These are phyloP conservation scores for Ceratobasidium sp. DNA, from an alignment of 1,284 basidiomycete genomes.

Conservation along the genomic window DNA sequence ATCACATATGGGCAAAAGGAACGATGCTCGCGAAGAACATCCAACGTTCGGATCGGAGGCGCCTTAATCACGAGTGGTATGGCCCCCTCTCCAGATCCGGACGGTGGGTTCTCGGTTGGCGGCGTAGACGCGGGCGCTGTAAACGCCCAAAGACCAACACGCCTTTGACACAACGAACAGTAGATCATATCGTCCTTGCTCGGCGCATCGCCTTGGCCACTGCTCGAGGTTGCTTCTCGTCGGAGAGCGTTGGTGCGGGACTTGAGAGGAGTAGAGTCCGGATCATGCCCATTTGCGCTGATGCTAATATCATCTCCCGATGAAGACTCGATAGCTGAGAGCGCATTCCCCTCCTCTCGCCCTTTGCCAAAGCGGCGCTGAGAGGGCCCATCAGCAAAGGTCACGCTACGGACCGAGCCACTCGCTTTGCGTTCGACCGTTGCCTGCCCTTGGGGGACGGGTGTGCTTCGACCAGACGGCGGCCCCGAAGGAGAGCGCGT, in stretches of 20 bases:
- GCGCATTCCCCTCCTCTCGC: constrained; percentile 25
- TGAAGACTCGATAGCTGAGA: constrained; percentile 43
- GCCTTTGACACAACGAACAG: constrained; percentile 77
- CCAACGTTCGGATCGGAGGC: constrained; percentile 42
- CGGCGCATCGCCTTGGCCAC: constrained; percentile 26
- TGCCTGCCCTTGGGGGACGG: constrained; percentile 27
- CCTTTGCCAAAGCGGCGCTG: constrained; percentile 42
- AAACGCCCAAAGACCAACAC: constrained; percentile 82
- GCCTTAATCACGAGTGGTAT: neutral
- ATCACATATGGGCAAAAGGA: constrained; percentile 84
- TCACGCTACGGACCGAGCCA: constrained; percentile 40
- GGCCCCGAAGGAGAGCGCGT: constrained; percentile 31
- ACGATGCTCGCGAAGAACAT: constrained; percentile 80
- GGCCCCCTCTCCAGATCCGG: constrained; percentile 20
- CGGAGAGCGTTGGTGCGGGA: constrained; percentile 32
- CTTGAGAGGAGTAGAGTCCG: constrained; percentile 49
- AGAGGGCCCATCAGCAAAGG: constrained; percentile 36
- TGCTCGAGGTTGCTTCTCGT: constrained; percentile 21
- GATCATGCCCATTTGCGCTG: constrained; percentile 42
- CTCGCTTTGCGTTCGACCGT: constrained; percentile 41
- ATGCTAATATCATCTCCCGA: constrained; percentile 52
- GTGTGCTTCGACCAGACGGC: constrained; percentile 32
- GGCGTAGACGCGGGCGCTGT: constrained; percentile 53
- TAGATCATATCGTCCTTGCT: constrained; percentile 63
- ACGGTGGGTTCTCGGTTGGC: constrained; percentile 51